Evolutionary conservation across 352 stramenopile genomes (phyloP).

Genomic region (Globisporangium abappressorium): DNA sequence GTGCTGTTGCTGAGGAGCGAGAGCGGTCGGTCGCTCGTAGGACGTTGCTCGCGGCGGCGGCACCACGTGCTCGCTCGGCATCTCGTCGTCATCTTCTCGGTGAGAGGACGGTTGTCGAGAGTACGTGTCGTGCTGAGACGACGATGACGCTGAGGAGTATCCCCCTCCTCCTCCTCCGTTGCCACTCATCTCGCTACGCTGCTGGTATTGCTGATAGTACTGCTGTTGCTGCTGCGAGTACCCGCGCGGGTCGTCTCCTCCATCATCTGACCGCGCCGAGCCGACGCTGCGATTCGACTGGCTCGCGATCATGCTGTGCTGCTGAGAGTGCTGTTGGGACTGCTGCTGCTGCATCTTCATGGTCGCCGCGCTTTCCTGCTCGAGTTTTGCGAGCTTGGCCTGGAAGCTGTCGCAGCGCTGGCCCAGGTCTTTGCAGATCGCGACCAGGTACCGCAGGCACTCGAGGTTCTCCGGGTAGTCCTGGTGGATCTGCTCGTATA

Average conservation of each 20-base stretch:
- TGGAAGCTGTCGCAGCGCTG: slow-evolving; percentile 92
- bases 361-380: slow-evolving; percentile 49
- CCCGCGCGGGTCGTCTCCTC: slow-evolving; percentile 18
- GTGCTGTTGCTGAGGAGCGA: slow-evolving; percentile 12
- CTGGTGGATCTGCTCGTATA: slow-evolving; percentile 95
- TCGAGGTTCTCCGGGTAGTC: slow-evolving; percentile 94
- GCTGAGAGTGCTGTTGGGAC: slow-evolving; percentile 25
- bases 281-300: slow-evolving; percentile 19
- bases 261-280: slow-evolving; percentile 30
- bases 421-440: slow-evolving; percentile 93
- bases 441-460: slow-evolving; percentile 89
- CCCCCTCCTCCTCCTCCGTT: slow-evolving; percentile 3
- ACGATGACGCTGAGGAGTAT: not conserved
- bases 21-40: slow-evolving; percentile 23
- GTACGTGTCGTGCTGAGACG: slow-evolving; percentile 9
- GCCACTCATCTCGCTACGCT: slow-evolving; percentile 20
- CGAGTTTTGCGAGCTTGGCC: slow-evolving; percentile 89
- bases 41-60: slow-evolving; percentile 32
- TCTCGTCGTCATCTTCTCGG: slow-evolving; percentile 20
- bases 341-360: slow-evolving; percentile 26
- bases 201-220: slow-evolving; percentile 28
- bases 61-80: slow-evolving; percentile 36
- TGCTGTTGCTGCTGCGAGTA: slow-evolving; percentile 25
- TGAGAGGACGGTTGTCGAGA: slow-evolving; percentile 23
- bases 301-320: slow-evolving; percentile 13